Conservation (phyloP, 768 basidiomycete species). For the Asterophora lycoperdoides region DNA sequence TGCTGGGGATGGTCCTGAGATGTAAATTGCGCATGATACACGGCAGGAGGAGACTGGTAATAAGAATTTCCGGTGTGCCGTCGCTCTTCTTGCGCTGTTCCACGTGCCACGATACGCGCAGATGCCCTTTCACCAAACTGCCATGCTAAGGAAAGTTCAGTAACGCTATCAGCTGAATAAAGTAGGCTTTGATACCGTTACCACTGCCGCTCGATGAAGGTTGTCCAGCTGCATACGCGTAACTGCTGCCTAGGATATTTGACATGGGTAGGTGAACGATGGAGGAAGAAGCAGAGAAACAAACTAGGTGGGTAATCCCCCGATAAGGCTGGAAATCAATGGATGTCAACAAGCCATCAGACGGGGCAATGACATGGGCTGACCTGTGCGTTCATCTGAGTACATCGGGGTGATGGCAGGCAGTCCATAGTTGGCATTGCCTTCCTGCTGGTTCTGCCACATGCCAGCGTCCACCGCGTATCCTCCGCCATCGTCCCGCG, state of each 20-base stretch:
- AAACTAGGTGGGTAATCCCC: constrained; percentile 40
- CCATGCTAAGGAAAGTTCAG: constrained; percentile 35
- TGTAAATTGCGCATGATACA: constrained; percentile 6
- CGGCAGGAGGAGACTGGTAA: constrained; percentile 9
- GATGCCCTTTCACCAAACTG: constrained; percentile 53
- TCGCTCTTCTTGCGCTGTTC: constrained; percentile 29
- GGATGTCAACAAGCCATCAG: constrained; percentile 10
- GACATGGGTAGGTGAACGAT: neutral
- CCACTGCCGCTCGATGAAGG: constrained; percentile 24
- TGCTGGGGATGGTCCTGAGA: constrained; percentile 4
- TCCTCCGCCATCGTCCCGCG: constrained; percentile 25
- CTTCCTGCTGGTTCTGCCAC: constrained; percentile 32
- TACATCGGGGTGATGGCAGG: constrained; percentile 44
- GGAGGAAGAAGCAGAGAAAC: constrained; percentile 10
- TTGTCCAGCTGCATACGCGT: constrained; percentile 27
- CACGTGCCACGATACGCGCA: constrained; percentile 55
- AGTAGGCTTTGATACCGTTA: constrained; percentile 25
- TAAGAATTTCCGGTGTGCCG: constrained; percentile 12
- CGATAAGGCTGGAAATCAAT: constrained; percentile 31
- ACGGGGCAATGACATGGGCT: constrained; percentile 4
- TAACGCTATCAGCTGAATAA: constrained; percentile 12
- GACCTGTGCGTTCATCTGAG: constrained; percentile 55
- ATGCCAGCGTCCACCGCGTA: constrained; percentile 21
- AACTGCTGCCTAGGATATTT: constrained; percentile 13
- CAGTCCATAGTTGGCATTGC: constrained; percentile 40